phyloP scores from a whole-genome alignment of 2,329 filamentous ascomycete genomes.

The Sarocladiaceae sp. region DNA sequence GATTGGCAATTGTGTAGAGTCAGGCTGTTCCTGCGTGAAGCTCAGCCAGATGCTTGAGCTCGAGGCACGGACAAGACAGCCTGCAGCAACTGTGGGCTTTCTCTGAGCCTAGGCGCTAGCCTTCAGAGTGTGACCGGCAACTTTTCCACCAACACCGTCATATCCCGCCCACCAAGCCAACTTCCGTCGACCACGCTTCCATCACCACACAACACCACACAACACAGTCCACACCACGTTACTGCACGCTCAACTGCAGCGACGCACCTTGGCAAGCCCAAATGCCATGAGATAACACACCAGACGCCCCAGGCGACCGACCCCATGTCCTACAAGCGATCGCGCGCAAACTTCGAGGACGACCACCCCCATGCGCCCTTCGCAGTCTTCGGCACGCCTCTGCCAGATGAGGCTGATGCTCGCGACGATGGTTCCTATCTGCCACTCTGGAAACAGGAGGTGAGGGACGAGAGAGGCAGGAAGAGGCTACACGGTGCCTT shows the following conservation, averaged over 20 bases:
- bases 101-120: too few species aligned
- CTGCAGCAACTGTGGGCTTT: too few species aligned
- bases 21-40: too few species aligned
- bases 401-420: conserved; percentile 71
- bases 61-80: too few species aligned
- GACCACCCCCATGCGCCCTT: conserved; percentile 69
- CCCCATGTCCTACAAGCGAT: conserved; percentile 73
- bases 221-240: background rate
- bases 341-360: conserved; percentile 70
- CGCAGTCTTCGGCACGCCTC: conserved; percentile 74
- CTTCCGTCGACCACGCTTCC: too few species aligned
- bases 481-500: conserved; percentile 94
- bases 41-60: too few species aligned
- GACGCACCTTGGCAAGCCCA: background rate
- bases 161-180: too few species aligned
- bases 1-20: too few species aligned
- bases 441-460: conserved; percentile 97
- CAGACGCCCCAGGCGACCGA: background rate
- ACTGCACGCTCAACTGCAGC: background rate
- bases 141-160: too few species aligned
- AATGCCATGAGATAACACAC: conserved; percentile 3
- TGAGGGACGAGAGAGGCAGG: conserved; percentile 83
- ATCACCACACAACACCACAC: too few species aligned
- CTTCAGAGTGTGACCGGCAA: too few species aligned
- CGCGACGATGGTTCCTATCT: conserved; percentile 90